A percentile compares a stretch with the other conserved stretches of the same genome.
phyloP scores from a whole-genome alignment of 306 rosid species.

The cucumber (Cucumis sativus) region DNA sequence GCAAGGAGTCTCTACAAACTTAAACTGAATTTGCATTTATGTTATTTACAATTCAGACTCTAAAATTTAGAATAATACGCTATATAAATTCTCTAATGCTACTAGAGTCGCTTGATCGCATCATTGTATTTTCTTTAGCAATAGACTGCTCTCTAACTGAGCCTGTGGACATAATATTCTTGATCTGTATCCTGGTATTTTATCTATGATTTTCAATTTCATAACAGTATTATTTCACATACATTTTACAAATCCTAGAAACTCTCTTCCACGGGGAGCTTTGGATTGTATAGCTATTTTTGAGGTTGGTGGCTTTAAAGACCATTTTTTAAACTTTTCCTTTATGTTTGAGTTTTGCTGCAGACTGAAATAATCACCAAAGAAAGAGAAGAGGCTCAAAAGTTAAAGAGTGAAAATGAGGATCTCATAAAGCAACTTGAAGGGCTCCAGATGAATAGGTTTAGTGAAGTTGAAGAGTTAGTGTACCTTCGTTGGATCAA shows the following conservation, averaged over 20 bases:
- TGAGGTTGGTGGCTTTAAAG: neutral
- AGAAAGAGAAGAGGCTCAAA: slow-evolving; percentile 47
- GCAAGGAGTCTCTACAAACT: too few species aligned
- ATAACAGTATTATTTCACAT: neutral
- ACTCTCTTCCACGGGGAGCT: neutral
- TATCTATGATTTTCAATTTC: too few species aligned
- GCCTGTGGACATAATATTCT: too few species aligned
- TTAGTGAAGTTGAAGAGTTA: slow-evolving; percentile 92
- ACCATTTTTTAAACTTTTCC: neutral
- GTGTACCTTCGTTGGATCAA: slow-evolving; percentile 98
- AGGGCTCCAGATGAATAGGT: slow-evolving; percentile 84
- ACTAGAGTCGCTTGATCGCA: too few species aligned
- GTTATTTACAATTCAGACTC: too few species aligned
- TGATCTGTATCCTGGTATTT: too few species aligned
- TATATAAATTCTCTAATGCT: too few species aligned
- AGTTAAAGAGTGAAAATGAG: slow-evolving; percentile 66
- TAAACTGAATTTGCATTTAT: too few species aligned
- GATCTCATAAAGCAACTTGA: slow-evolving; percentile 87
- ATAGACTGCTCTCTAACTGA: too few species aligned
- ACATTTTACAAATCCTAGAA: neutral
- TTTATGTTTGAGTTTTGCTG: slow-evolving; percentile 4
- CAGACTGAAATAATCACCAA: slow-evolving; percentile 71
- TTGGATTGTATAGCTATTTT: neutral
- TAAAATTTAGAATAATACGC: too few species aligned
- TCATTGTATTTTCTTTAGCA: too few species aligned